A percentile compares a stretch with the other conserved stretches of the same genome.
These are phyloP conservation scores for Podaxis sp. DNA, from an alignment of 768 basidiomycete genomes.

Conservation along the genomic window DNA sequence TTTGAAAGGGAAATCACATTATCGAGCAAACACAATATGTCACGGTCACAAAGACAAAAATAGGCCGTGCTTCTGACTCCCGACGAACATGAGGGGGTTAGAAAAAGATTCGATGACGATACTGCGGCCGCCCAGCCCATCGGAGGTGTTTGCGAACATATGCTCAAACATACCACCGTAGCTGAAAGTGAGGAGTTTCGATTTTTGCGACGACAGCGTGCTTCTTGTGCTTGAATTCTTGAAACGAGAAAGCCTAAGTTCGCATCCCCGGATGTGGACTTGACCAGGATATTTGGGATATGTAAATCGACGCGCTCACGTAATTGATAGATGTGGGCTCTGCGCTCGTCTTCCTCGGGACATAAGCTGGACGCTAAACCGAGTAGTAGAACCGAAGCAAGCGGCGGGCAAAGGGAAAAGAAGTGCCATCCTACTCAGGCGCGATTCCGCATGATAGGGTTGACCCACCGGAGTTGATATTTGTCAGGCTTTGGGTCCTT, in stretches of 20 bases:
- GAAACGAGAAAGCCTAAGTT: background rate
- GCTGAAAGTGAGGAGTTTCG: background rate
- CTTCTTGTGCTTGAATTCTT: slow-evolving; percentile 3
- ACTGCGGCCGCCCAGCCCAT: slow-evolving; percentile 6
- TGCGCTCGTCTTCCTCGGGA: background rate
- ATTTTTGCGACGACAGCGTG: slow-evolving; percentile 3
- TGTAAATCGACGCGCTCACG: background rate
- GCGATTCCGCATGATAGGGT: background rate
- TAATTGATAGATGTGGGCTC: background rate
- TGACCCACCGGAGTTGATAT: background rate
- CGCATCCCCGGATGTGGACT: slow-evolving; percentile 3
- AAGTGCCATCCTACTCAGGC: background rate
- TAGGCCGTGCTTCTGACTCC: slow-evolving; percentile 9
- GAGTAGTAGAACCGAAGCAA: background rate
- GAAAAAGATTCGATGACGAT: slow-evolving; percentile 3
- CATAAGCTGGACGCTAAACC: background rate
- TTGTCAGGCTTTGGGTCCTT: background rate
- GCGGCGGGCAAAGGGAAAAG: background rate
- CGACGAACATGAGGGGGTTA: slow-evolving; percentile 15
- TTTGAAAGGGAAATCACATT: slow-evolving; percentile 12
- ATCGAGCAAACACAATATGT: background rate
- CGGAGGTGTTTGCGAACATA: background rate
- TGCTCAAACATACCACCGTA: background rate
- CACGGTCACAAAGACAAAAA: slow-evolving; percentile 13
- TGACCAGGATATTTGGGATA: background rate